These are phyloP conservation scores for Spergularia bocconei DNA, from an alignment of 148 eudicot species.

Conservation along the genomic window DNA sequence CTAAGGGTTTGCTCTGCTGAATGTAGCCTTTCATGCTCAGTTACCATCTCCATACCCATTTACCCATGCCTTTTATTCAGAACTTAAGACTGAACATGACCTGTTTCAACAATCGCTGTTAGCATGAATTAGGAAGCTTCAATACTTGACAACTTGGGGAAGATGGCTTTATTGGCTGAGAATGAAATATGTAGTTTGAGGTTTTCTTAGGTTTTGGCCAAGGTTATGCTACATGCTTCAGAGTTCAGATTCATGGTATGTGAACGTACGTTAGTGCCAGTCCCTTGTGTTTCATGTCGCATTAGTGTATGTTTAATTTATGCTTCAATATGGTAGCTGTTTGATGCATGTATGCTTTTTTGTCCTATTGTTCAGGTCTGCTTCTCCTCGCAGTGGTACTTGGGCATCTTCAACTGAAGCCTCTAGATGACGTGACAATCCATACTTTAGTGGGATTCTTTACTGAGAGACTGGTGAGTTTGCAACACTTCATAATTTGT, in stretches of 20 bases:
- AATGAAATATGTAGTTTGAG: neutral
- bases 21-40: too few relatives aligned
- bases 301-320: neutral
- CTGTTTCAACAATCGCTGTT: too few relatives aligned
- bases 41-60: too few relatives aligned
- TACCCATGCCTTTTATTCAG: too few relatives aligned
- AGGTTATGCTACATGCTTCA: neutral
- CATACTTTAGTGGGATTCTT: conserved; percentile 72
- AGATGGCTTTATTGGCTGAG: neutral
- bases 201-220: neutral
- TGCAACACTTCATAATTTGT: conserved; percentile 15
- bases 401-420: conserved; percentile 55
- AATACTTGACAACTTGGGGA: neutral
- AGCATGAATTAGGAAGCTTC: too few relatives aligned
- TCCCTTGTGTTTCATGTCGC: conserved; percentile 9
- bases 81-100: too few relatives aligned
- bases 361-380: conserved; percentile 42
- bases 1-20: too few relatives aligned
- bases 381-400: conserved; percentile 83
- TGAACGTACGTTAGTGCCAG: neutral
- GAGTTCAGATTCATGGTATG: neutral
- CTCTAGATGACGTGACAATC: conserved; percentile 46
- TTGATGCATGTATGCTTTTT: neutral
- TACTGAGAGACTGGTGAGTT: conserved; percentile 79
- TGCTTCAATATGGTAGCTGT: neutral